Evolutionary conservation across 2,329 filamentous ascomycete species (phyloP), one percentile per base, ranked within the genome.

Genomic region (Colletotrichum incanum): DNA sequence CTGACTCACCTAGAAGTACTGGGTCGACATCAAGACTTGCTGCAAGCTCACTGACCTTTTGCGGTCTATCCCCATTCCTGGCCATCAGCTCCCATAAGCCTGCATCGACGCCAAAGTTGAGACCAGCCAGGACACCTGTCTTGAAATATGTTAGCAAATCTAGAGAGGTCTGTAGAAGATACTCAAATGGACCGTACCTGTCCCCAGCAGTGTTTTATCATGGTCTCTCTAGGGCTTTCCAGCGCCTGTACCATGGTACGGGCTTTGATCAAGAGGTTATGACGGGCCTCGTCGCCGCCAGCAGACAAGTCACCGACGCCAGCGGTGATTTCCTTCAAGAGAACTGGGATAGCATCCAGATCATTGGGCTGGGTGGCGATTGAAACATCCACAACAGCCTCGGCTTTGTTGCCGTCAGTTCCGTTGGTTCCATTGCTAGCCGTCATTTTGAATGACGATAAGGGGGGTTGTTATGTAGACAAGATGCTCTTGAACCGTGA

Each of bases 181-280:
- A 39, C 3, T 14, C 12, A 1, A 65, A 64, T 70, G 2, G 11
- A 7, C 52, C 76, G 68, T 74, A 80, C 81, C 79, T 87, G 80
- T 0, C 83, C 84, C 84, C 85, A 87, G 72, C 77, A 80, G 55
- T 86, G 84, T 66, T 83, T 80, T 65, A 86, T 80, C 80, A 87
- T 86, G 0, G 84, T 84, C 76, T 88, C 86, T 8, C 85, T 79
- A 0, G 86, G 86, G 0, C 84, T 86, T 74, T 87, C 85, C 0
- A 85, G 77, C 0, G 83, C 80, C 37, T 69, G 67, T 8, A 69
- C 79, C 77, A 41, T 80, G 0, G 75, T 72, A n/a, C 81, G 78
- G 1, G 83, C 82, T 67, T 81, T 79, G 1, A 77, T 73, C 18
- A 81, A 74, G 2, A 85, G 75, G n/a, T 76, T 75, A 5, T 80